Conservation (phyloP, 73 alveolate species). For the Paramecium tetraurelia region DNA sequence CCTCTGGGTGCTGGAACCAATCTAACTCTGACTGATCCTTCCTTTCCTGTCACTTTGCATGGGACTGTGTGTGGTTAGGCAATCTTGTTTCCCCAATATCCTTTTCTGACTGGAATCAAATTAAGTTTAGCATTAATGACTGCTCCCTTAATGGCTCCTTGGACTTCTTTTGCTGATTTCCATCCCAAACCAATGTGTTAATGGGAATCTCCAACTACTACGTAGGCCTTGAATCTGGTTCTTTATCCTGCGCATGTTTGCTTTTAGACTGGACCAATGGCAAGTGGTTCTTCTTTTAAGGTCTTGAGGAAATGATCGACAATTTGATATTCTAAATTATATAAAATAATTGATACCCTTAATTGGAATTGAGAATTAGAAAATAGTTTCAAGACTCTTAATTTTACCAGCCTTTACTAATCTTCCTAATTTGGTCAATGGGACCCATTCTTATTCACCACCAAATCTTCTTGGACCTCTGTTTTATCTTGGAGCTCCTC, state of each 20-base stretch:
- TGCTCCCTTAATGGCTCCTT: slow-evolving; percentile 99
- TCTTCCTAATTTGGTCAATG: slow-evolving; percentile 99
- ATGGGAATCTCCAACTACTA: slow-evolving; percentile 97
- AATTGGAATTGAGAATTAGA: slow-evolving; percentile 98
- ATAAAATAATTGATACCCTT: slow-evolving; percentile 91
- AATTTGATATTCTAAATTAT: slow-evolving; percentile 75
- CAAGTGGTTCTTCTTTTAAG: slow-evolving; percentile 98
- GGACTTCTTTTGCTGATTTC: slow-evolving; percentile 99
- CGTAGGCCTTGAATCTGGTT: slow-evolving; percentile 99
- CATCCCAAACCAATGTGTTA: slow-evolving; percentile 99
- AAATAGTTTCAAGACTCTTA: slow-evolving; percentile 97
- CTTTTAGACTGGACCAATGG: slow-evolving; percentile 99
- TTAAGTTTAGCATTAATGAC: slow-evolving; percentile 97
- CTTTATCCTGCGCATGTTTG: slow-evolving; percentile 99
- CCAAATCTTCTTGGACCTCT: slow-evolving; percentile 93
- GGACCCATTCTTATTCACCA: slow-evolving; percentile 98
- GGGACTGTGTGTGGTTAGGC: slow-evolving; percentile 99
- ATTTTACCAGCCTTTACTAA: slow-evolving; percentile 97
- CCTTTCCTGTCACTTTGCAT: slow-evolving; percentile 98
- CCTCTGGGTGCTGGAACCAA: slow-evolving; percentile 99
- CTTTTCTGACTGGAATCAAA: slow-evolving; percentile 99
- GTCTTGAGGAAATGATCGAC: slow-evolving; percentile 80
- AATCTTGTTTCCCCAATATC: slow-evolving; percentile 99
- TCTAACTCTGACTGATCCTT: slow-evolving; percentile 99
- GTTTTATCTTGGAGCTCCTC: slow-evolving; percentile 79